Percentiles rank a stretch among this genome's conserved stretches.
Evolutionary conservation across 169 alveolate genomes (phyloP).

Genomic region (Besnoitia besnoiti): DNA sequence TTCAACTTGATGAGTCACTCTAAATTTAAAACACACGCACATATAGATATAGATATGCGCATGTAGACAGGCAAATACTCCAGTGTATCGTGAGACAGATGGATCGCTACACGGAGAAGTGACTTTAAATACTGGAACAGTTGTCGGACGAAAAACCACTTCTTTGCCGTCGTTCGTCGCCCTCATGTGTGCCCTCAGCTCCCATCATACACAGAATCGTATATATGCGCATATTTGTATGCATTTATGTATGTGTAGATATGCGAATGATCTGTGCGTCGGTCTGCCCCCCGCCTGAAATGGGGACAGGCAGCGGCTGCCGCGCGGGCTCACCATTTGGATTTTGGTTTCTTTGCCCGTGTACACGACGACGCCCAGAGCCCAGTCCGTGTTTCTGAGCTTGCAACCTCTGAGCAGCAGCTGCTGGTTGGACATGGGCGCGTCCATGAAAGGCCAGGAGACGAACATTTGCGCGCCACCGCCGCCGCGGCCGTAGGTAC

Average conservation of each 20-base stretch:
- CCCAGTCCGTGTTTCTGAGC: constrained; percentile 92
- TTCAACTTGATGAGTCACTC: too few species aligned
- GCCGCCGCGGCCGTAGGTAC: neutral
- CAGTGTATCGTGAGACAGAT: too few species aligned
- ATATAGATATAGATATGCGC: neutral
- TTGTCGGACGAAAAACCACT: too few species aligned
- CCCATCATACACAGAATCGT: too few species aligned
- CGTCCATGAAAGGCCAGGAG: neutral
- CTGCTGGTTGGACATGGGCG: constrained; percentile 68
- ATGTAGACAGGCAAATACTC: neutral
- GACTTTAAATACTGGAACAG: too few species aligned
- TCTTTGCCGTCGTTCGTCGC: too few species aligned
- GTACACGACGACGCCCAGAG: constrained; percentile 92
- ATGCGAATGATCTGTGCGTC: too few species aligned
- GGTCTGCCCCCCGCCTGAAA: too few species aligned
- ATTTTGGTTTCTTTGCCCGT: constrained; percentile 96
- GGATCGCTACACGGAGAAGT: too few species aligned
- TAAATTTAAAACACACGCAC: neutral
- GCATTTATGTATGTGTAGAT: too few species aligned
- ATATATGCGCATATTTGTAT: too few species aligned
- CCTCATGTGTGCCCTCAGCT: too few species aligned
- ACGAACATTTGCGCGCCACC: neutral
- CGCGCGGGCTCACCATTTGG: constrained; percentile 72
- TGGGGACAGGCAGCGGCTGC: neutral
- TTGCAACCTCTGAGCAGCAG: constrained; percentile 91